Base-by-base conservation (phyloP, 305 asterid genomes). In the Andrographis paniculata region DNA sequence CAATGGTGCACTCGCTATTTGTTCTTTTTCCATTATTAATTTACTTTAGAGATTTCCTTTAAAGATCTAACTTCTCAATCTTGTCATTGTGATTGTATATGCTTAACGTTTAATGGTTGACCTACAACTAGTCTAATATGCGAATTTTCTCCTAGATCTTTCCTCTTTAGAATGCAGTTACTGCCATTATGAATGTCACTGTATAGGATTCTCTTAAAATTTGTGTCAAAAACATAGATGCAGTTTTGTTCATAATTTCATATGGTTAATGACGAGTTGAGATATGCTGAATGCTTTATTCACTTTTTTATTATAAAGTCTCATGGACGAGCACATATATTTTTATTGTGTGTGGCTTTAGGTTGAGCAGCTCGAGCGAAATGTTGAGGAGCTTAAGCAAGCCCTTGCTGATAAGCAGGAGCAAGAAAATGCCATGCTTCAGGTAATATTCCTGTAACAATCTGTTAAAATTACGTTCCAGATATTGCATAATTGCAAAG, bases 341-440 rank as follows among this genome's bases (percentile, higher is more conserved):
- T 24, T n/a, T n/a, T n/a, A n/a, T n/a, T n/a, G n/a, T n/a, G n/a
- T n/a, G n/a, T 33, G 6, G n/a, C 16, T 48, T 56, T 62, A 92
- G 99, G 96, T 81, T 35, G 94, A 87, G 73, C 88, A 84, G 74
- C 67, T 92, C 62, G 91, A 92, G 60, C 73, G 68, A 60, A 93
- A 87, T 48, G 64, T 84, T 39, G 57, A 75, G 47, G 82, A 77
- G 56, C 77, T 87, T 56, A 73, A 68, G 28, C 84, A 69, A 60
- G 82, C 80, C 53, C 93, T 87, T 40, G 65, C 74, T 39, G 93
- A 75, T 53, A 84, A 92, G 78, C 96, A 92, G 58, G 99, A 92
- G 70, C 95, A 87, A 70, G 99, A 92, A 72, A 84, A 75, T 51
- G 96, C 91, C 70, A 92, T 92, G 96, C 95, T 92, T 65, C 94